phyloP scores from a whole-genome alignment of 495 filamentous ascomycete species.

The Parathielavia hyrcaniae region DNA sequence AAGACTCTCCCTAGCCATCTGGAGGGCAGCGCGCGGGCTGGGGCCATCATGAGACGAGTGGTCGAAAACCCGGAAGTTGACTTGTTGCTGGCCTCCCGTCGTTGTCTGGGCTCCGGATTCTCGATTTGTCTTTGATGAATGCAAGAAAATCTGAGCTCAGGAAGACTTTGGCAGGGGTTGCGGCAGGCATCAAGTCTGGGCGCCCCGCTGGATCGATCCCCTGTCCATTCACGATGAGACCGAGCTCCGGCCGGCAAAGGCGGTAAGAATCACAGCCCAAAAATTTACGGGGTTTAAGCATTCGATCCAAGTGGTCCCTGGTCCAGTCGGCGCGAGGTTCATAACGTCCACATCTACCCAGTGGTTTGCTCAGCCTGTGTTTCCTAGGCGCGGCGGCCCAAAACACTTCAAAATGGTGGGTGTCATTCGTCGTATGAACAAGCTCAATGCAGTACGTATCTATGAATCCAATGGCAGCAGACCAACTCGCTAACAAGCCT shows the following conservation, averaged over 20 bases:
- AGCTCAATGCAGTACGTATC: conserved; percentile 65
- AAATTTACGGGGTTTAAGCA: conserved; percentile 21
- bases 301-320: neutral
- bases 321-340: conserved; percentile 8
- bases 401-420: conserved; percentile 61
- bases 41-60: conserved; percentile 20
- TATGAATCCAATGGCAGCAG: neutral
- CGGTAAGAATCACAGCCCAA: conserved; percentile 22
- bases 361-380: neutral
- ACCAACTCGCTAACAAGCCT: conserved; percentile 11
- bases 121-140: neutral
- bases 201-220: neutral
- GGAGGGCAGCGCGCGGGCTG: conserved; percentile 22
- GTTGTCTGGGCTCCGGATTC: neutral
- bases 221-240: neutral
- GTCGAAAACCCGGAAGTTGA: neutral
- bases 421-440: conserved; percentile 69
- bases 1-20: conserved; percentile 42
- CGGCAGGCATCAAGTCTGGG: conserved; percentile 17
- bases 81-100: neutral
- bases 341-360: conserved; percentile 12
- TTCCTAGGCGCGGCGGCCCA: conserved; percentile 17
- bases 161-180: conserved; percentile 9
- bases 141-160: neutral
- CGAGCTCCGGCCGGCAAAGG: conserved; percentile 26